Base-by-base conservation (phyloP, 805 yeast genomes). In the Jamesozyma gamospora region DNA sequence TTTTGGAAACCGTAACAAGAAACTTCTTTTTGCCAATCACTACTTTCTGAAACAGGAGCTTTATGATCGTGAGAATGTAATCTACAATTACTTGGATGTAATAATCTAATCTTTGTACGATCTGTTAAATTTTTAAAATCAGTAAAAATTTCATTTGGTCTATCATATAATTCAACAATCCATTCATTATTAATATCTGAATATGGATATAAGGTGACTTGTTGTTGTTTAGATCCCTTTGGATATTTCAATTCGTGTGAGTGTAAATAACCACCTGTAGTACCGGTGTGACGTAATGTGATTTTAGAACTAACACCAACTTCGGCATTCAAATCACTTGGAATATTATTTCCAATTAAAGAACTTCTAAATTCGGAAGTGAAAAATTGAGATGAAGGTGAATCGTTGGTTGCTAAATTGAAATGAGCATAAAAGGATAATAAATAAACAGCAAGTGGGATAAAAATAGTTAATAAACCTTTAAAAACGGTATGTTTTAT, bases 11-110 rank as follows among this genome's bases (percentile, higher is more conserved):
- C 94, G 55, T 83, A 83, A 63, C 80, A 70, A 6, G 86, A 72
- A 17, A 71, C 84, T 66, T 83, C 94, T 61, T 81, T 81, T 65
- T 81, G 88, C 92, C 92, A 83, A 52, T 83, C 94, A 39, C 58
- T 48, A 37, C 62, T 62, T 56, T 75, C 81, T 44, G 80, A 67
- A 17, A 82, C 85, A n/a, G 90, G 84, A 19, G 90, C 78, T 62
- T 83, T 80, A 50, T 81, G 80, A 55, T 83, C 92, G 57, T 83
- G 94, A n/a, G 92, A 78, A 62, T 83, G 94, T 56, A 83, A 70
- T 68, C 92, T 74, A 57, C 82, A 64, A 35, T 69, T 66, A 19
- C 85, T 71, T 38, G 58, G 52, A 13, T 64, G 92, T 46, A 58
- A 63, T 53, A 83, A 69, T 66, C 87, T 73, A 50, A 83, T 74